Conservation (phyloP, 129 eudicot genomes). For the Flaveria bidentis region DNA sequence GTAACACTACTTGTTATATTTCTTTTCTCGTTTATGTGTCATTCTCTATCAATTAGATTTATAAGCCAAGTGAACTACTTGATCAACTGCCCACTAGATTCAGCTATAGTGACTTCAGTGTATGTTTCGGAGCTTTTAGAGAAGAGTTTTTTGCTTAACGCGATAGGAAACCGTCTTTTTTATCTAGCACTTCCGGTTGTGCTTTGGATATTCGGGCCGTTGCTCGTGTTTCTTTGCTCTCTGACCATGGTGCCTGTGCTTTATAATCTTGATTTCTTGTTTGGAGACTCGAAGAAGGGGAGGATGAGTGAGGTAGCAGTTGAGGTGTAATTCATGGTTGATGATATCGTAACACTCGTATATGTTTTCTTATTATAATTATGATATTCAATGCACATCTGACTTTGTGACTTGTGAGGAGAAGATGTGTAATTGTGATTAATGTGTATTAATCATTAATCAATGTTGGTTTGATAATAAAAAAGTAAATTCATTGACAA, state of each 20-base stretch:
- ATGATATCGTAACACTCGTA: neutral
- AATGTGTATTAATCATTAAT: neutral
- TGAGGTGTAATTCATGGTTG: constrained; percentile 22
- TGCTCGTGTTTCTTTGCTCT: constrained; percentile 66
- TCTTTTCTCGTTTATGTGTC: constrained; percentile 77
- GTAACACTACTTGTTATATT: constrained; percentile 62
- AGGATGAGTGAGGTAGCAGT: constrained; percentile 27
- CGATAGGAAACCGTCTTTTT: constrained; percentile 72
- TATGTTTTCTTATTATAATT: neutral
- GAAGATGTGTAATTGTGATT: neutral
- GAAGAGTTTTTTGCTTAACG: constrained; percentile 63
- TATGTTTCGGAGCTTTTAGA: constrained; percentile 74
- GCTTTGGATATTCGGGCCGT: constrained; percentile 95
- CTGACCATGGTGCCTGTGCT: constrained; percentile 59
- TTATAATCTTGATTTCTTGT: constrained; percentile 74
- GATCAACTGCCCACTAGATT: constrained; percentile 72
- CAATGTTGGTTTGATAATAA: neutral
- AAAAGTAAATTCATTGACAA: too few relatives aligned
- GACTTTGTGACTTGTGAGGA: neutral
- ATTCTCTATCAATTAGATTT: constrained; percentile 79
- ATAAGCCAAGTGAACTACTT: constrained; percentile 81
- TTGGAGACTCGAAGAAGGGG: constrained; percentile 27
- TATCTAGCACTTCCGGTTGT: constrained; percentile 61
- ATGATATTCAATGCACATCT: neutral
- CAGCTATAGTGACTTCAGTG: constrained; percentile 39